Evolutionary conservation across 1,139 yeast genomes (phyloP).

Genomic region (Williopsis jadinii): DNA sequence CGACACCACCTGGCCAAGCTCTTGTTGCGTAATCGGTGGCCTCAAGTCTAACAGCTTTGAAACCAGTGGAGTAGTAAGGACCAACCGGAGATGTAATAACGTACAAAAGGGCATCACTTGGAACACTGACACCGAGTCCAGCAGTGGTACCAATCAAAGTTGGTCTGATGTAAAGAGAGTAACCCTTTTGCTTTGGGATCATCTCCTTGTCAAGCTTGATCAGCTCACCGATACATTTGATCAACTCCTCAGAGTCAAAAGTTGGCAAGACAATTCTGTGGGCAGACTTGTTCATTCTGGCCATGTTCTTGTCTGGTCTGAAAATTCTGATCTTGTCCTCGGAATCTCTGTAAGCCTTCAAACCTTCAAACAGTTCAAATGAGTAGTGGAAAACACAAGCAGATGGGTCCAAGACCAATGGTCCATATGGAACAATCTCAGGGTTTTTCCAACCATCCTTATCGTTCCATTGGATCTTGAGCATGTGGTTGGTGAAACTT

Average conservation of each 20-base stretch:
- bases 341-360: conserved; percentile 81
- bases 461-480: conserved; percentile 77
- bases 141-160: conserved; percentile 89
- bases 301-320: conserved; percentile 90
- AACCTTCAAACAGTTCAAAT: conserved; percentile 91
- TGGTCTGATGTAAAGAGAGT: conserved; percentile 89
- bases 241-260: conserved; percentile 71
- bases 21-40: conserved; percentile 94
- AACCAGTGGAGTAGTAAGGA: conserved; percentile 83
- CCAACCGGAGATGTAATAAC: conserved; percentile 95
- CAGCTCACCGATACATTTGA: conserved; percentile 67
- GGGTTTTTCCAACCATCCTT: conserved; percentile 83
- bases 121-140: conserved; percentile 77
- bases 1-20: conserved; percentile 99
- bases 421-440: conserved; percentile 77
- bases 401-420: conserved; percentile 74
- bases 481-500: conserved; percentile 85
- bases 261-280: conserved; percentile 81
- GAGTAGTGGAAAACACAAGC: conserved; percentile 89
- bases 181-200: conserved; percentile 81
- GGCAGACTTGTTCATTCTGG: conserved; percentile 82
- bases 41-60: conserved; percentile 88
- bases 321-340: conserved; percentile 71
- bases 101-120: conserved; percentile 71
- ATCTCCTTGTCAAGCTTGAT: conserved; percentile 66